Percentiles rank a stretch among this genome's conserved stretches.
Conservation (phyloP, 176 grass and related monocot species). For the Triticum turgidum region DNA sequence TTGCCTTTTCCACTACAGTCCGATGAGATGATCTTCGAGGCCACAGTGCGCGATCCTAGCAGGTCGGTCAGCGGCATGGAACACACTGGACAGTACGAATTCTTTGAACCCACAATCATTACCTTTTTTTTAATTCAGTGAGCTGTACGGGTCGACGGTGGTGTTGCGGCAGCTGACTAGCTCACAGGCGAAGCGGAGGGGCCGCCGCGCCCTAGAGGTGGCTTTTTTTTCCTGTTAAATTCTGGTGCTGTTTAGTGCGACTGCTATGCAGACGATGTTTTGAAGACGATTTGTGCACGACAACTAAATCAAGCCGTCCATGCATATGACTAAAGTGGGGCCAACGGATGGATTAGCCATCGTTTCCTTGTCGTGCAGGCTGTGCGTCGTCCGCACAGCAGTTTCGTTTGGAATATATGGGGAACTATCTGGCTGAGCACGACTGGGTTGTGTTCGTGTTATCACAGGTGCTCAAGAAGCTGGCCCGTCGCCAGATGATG, state of each 20-base stretch:
- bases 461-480: slow-evolving; percentile 83
- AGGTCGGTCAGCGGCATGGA: slow-evolving; percentile 69
- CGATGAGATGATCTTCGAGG: slow-evolving; percentile 90
- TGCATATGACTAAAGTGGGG: too few relatives aligned
- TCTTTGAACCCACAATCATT: slow-evolving; percentile 4
- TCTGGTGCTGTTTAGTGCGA: background rate
- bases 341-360: too few relatives aligned
- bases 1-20: slow-evolving; percentile 42
- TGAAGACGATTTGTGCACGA: too few relatives aligned
- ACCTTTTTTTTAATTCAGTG: slow-evolving; percentile 38
- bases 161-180: slow-evolving; percentile 81
- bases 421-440: slow-evolving; percentile 9
- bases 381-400: too few relatives aligned
- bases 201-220: slow-evolving; percentile 87
- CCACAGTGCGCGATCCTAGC: slow-evolving; percentile 72
- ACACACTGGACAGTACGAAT: background rate
- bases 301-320: too few relatives aligned
- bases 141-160: slow-evolving; percentile 77
- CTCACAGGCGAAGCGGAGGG: slow-evolving; percentile 80
- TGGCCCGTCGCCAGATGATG: slow-evolving; percentile 83
- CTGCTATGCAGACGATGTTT: too few relatives aligned
- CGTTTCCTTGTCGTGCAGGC: too few relatives aligned
- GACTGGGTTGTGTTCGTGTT: background rate
- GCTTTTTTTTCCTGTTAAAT: background rate
- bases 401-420: background rate